Percentiles rank a stretch among this genome's conserved stretches.
Conservation (phyloP, 2,329 filamentous ascomycete species). For the Diaporthe longicolla region DNA sequence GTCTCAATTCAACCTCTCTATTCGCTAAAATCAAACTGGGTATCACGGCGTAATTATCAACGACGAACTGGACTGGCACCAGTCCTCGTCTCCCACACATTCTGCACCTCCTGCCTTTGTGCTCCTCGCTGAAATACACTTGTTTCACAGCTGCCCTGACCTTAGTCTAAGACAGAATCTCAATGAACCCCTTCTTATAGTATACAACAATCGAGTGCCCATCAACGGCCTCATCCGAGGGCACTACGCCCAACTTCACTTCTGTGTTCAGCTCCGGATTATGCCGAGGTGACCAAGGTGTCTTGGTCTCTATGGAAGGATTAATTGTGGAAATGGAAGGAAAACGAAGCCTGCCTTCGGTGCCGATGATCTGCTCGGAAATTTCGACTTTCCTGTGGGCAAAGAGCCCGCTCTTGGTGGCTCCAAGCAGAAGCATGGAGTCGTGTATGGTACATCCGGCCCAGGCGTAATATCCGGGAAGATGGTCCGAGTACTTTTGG, state of each 20-base stretch:
- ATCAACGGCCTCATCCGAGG: not conserved
- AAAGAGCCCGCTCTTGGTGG: not conserved
- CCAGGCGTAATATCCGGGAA: not conserved
- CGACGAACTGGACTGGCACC: not conserved
- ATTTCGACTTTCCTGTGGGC: not conserved
- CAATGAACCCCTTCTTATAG: not conserved
- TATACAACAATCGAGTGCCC: not conserved
- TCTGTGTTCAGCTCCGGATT: slow-evolving; percentile 7
- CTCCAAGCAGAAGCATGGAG: slow-evolving; percentile 1
- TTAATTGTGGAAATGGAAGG: not conserved
- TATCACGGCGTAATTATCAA: no score
- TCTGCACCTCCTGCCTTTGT: no score
- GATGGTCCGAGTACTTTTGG: not conserved
- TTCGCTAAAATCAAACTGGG: no score
- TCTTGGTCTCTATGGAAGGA: not conserved
- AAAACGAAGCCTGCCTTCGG: not conserved
- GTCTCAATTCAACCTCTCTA: no score
- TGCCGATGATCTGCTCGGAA: not conserved
- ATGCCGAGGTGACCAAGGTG: not conserved
- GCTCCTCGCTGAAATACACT: no score
- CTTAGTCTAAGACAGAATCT: not conserved
- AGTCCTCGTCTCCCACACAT: no score
- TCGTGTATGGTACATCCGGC: not conserved
- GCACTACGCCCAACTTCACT: slow-evolving; percentile 12
- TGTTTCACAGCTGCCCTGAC: no score